These are phyloP conservation scores for Stachybotrys echinatus DNA, from an alignment of 2,329 filamentous ascomycete species.

Conservation along the genomic window DNA sequence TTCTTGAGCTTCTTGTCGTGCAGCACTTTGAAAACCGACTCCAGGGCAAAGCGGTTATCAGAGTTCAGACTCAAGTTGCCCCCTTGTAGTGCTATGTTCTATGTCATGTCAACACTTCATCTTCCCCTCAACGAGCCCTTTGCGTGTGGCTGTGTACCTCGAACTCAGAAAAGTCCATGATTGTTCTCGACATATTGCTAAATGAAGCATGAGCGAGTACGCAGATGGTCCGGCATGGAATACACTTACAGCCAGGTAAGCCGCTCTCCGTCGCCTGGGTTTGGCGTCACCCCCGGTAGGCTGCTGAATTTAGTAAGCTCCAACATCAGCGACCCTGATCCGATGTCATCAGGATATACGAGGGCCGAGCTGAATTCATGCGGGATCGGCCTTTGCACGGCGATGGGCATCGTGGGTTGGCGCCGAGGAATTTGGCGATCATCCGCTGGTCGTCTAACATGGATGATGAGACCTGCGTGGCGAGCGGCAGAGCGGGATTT, in stretches of 20 bases:
- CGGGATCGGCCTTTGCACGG: neutral
- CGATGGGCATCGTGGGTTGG: neutral
- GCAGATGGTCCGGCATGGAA: neutral
- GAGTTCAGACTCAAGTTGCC: neutral
- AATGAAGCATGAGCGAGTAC: neutral
- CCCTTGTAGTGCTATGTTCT: slow-evolving; percentile 1
- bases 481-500: neutral
- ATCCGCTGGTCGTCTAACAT: neutral
- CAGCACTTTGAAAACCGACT: slow-evolving; percentile 1
- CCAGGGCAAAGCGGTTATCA: slow-evolving; percentile 1
- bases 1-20: slow-evolving; percentile 2
- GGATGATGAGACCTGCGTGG: neutral
- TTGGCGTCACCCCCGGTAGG: neutral
- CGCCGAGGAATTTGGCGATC: neutral
- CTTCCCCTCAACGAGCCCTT: neutral
- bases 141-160: neutral
- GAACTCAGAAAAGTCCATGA: slow-evolving; percentile 3
- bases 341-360: slow-evolving; percentile 1
- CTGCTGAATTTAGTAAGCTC: slow-evolving; percentile 1
- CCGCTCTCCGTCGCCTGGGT: neutral
- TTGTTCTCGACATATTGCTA: slow-evolving; percentile 1
- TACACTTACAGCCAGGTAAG: slow-evolving; percentile 2
- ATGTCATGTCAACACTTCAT: too few relatives aligned
- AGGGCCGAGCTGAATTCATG: slow-evolving; percentile 2
- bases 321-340: neutral